A percentile compares a stretch with the other conserved stretches of the same genome.
Conservation (phyloP, 306 rosid genomes). For the Glycine latifolia region DNA sequence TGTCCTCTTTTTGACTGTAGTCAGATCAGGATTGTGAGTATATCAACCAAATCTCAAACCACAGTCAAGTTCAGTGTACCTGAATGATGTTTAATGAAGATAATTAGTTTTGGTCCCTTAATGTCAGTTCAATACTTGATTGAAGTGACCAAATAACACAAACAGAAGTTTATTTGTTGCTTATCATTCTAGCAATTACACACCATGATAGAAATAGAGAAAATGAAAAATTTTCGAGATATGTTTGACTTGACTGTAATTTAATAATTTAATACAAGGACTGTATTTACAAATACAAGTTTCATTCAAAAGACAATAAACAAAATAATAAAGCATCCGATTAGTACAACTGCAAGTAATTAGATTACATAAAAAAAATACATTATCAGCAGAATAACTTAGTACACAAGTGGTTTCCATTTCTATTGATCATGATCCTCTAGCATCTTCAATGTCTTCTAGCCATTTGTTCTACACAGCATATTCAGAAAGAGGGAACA, state of each 20-base stretch:
- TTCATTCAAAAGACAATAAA: slow-evolving; percentile 44
- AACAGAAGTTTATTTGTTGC: slow-evolving; percentile 15
- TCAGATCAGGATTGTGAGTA: neutral
- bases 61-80: neutral
- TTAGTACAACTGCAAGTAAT: slow-evolving; percentile 48
- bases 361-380: slow-evolving; percentile 52
- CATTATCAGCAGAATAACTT: slow-evolving; percentile 47
- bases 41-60: neutral
- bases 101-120: slow-evolving; percentile 14
- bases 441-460: slow-evolving; percentile 21
- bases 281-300: slow-evolving; percentile 60
- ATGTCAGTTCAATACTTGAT: neutral
- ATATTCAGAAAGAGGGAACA: slow-evolving; percentile 79
- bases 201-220: slow-evolving; percentile 23
- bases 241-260: slow-evolving; percentile 30
- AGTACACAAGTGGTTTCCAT: slow-evolving; percentile 41
- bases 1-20: neutral
- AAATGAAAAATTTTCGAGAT: slow-evolving; percentile 17
- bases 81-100: neutral
- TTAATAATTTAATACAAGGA: slow-evolving; percentile 42
- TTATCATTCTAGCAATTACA: slow-evolving; percentile 4
- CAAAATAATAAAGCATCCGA: slow-evolving; percentile 47
- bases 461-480: slow-evolving; percentile 7
- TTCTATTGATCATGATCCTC: slow-evolving; percentile 15
- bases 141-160: neutral